A percentile compares a stretch with the other conserved stretches of the same genome.
phyloP scores from a whole-genome alignment of 2,329 filamentous ascomycete species.

The Sporothrix brunneoviolacea region DNA sequence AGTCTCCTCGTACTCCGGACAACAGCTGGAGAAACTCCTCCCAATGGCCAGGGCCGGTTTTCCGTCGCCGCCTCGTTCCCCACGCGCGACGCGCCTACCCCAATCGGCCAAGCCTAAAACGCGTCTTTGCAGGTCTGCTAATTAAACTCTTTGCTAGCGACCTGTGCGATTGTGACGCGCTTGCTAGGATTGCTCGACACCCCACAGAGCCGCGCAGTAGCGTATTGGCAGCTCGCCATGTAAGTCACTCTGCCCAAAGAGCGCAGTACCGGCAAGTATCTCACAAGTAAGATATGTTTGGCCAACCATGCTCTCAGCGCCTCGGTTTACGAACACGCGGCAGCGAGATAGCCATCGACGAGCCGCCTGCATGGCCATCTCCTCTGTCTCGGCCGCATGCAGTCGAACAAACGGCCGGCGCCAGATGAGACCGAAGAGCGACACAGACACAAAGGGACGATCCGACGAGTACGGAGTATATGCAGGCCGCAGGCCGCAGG shows the following conservation, averaged over 20 bases:
- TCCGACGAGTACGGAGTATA: background rate
- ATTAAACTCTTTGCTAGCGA: background rate
- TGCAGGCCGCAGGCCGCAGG: conserved; percentile 6
- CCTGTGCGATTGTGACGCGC: conserved; percentile 6
- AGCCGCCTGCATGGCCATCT: too few relatives aligned
- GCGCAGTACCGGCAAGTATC: too few relatives aligned
- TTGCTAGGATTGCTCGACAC: background rate
- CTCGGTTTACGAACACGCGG: too few relatives aligned
- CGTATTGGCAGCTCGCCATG: too few relatives aligned
- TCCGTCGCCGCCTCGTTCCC: background rate
- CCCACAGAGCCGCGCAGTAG: background rate
- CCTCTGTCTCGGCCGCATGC: background rate
- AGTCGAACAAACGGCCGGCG: background rate
- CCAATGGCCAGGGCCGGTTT: too few relatives aligned
- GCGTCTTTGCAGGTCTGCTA: conserved; percentile 1
- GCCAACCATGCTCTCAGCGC: too few relatives aligned
- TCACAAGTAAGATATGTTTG: too few relatives aligned
- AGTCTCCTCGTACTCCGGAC: too few relatives aligned
- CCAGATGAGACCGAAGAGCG: conserved; percentile 3
- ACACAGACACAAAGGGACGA: background rate
- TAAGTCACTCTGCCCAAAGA: too few relatives aligned
- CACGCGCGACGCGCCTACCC: conserved; percentile 6
- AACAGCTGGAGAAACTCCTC: too few relatives aligned
- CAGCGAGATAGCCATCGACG: too few relatives aligned
- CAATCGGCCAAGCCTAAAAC: conserved; percentile 8